Evolutionary conservation across 257 asterid species (phyloP).

Genomic region (Gynochthodes officinalis): DNA sequence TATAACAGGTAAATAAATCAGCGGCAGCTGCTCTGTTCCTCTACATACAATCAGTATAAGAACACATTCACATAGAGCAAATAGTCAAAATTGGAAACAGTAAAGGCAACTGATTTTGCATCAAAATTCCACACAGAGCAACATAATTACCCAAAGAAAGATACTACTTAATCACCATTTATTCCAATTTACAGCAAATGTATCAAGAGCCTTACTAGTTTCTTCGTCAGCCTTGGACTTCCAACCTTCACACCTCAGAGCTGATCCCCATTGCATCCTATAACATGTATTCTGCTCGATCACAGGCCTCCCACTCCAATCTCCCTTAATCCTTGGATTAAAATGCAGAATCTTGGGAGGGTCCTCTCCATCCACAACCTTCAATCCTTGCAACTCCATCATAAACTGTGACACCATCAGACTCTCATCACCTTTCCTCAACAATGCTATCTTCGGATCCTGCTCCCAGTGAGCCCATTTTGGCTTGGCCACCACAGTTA

Average conservation of each 20-base stretch:
- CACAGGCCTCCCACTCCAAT: slow-evolving; percentile 83
- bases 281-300: slow-evolving; percentile 89
- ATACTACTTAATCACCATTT: not conserved
- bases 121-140: not conserved
- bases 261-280: slow-evolving; percentile 91
- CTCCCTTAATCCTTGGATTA: slow-evolving; percentile 88
- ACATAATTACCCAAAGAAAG: not conserved
- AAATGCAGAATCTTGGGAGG: slow-evolving; percentile 92
- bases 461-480: slow-evolving; percentile 45
- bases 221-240: slow-evolving; percentile 77
- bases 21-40: not conserved
- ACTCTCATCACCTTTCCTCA: slow-evolving; percentile 30
- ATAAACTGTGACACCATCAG: slow-evolving; percentile 68
- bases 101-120: not conserved
- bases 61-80: not conserved
- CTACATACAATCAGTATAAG: not conserved
- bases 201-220: slow-evolving; percentile 50
- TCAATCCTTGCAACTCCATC: slow-evolving; percentile 88
- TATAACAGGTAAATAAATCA: not conserved
- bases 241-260: slow-evolving; percentile 91
- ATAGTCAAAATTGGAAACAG: slow-evolving; percentile 1
- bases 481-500: slow-evolving; percentile 80
- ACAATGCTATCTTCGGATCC: slow-evolving; percentile 40
- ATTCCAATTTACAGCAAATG: not conserved
- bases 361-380: slow-evolving; percentile 89